Base-by-base conservation (phyloP, 345 rosid genomes). In the Salix viminalis region DNA sequence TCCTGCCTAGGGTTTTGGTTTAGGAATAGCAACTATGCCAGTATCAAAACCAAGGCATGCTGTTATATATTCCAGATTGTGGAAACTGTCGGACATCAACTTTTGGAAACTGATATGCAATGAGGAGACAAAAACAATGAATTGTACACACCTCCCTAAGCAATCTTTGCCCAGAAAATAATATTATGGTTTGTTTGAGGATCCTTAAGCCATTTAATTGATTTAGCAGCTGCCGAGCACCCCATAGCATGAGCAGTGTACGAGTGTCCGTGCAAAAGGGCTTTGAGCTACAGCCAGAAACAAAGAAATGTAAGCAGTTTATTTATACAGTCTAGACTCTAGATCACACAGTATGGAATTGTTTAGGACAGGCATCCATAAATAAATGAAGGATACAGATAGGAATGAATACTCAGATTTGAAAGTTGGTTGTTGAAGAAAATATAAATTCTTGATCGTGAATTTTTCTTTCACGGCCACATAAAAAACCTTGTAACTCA, bases 201-300 rank as follows among this genome's bases (percentile, higher is more conserved):
- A 86, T 96, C 91, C 82, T 87, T 93, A 83, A 89, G 92, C 98
- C 98, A 92, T 81, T 86, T 81, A 24, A 96, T 93, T 67, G 99
- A 79, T 77, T 90, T 96, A 71, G 79, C 87, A 65, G 99, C 98
- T 67, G 98, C 97, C 34, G 88, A 80, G 71, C 98, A 96, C 56
- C 97, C 99, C 91, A 91, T 86, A 71, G 98, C 95, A 86, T 96
- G 98, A 69, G 97, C 99, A 54, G 96, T 69, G 81, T 95, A 93
- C 8, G 99, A 93, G 81, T 95, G 99, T 72, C 99, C 99, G 79
- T 93, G 99, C 81, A 95, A 86, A 80, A 95, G 91, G 37, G 97
- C 99, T 82, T 88, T 85, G 74, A 95, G 95, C 99, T 95, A 79
- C 80, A 83, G 77, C 75, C 73, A 84, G 50, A 84, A 75, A 71